phyloP scores from a whole-genome alignment of 2,329 filamentous ascomycete genomes.

The Penicillium digitatum region DNA sequence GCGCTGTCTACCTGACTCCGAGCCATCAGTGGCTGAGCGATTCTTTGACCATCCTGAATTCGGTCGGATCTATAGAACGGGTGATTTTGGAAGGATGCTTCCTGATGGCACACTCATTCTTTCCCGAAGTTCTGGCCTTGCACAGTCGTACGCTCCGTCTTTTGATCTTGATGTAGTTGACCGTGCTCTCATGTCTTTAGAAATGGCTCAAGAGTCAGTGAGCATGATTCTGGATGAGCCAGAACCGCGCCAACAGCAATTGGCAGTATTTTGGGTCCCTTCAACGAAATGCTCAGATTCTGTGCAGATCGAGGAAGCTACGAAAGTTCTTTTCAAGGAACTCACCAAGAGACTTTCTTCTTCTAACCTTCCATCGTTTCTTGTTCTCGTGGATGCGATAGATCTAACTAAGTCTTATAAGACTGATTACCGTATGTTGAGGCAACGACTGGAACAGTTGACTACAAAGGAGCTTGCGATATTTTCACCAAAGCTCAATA shows the following conservation, averaged over 20 bases:
- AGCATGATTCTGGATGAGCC: conserved; percentile 55
- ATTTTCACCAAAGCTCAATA: conserved; percentile 30
- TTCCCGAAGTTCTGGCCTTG: conserved; percentile 68
- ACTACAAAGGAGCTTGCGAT: conserved; percentile 45
- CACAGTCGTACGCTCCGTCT: conserved; percentile 76
- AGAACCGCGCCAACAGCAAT: conserved; percentile 45
- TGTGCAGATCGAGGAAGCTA: conserved; percentile 13
- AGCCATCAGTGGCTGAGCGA: conserved; percentile 57
- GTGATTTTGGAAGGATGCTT: conserved; percentile 76
- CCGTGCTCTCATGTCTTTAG: conserved; percentile 53
- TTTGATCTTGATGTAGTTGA: conserved; percentile 77
- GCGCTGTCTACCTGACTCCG: neutral
- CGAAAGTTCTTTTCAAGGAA: conserved; percentile 51
- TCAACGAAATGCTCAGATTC: conserved; percentile 3
- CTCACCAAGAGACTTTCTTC: conserved; percentile 58
- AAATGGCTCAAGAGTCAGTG: conserved; percentile 57
- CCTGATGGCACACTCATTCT: conserved; percentile 72
- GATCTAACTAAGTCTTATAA: conserved; percentile 74
- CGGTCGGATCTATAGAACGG: conserved; percentile 75
- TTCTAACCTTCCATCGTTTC: conserved; percentile 75
- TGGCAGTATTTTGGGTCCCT: conserved; percentile 68
- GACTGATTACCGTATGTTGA: conserved; percentile 58
- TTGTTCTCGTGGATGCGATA: conserved; percentile 66
- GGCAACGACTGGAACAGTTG: conserved; percentile 48
- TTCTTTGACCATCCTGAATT: conserved; percentile 66